Evolutionary conservation across 495 filamentous ascomycete species (phyloP).

Genomic region (Lineolata rhizophorae): DNA sequence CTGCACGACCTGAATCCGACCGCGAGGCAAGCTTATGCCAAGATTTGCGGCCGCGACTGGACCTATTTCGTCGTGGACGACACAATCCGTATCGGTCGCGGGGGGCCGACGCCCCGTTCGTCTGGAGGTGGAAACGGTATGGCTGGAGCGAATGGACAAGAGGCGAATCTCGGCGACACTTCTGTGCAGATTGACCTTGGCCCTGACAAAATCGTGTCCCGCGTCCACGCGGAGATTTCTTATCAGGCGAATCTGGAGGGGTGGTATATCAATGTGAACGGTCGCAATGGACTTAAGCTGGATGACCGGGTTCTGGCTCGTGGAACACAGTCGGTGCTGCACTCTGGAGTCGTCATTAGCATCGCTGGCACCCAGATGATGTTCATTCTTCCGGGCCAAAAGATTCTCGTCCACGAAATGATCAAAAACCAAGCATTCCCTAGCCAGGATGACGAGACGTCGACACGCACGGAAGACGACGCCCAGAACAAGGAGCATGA

Average conservation of each 20-base stretch:
- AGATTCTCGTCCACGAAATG: constrained; percentile 11
- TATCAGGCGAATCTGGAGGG: constrained; percentile 41
- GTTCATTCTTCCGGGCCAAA: constrained; percentile 55
- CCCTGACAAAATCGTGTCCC: constrained; percentile 77
- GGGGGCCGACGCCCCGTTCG: constrained; percentile 26
- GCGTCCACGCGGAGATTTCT: constrained; percentile 66
- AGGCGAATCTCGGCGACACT: constrained; percentile 24
- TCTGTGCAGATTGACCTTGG: constrained; percentile 79
- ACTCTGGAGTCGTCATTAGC: constrained; percentile 73
- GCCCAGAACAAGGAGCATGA: background rate
- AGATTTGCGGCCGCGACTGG: constrained; percentile 80
- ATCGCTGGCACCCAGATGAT: constrained; percentile 91
- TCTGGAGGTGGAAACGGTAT: constrained; percentile 4
- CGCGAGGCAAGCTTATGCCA: constrained; percentile 79
- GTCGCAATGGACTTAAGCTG: constrained; percentile 72
- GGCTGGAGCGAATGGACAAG: constrained; percentile 8
- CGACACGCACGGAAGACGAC: background rate
- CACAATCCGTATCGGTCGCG: constrained; percentile 68
- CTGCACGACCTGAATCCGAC: constrained; percentile 46
- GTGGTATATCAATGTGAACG: constrained; percentile 75
- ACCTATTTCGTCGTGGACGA: constrained; percentile 78
- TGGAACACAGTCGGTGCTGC: constrained; percentile 38
- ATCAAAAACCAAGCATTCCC: constrained; percentile 12
- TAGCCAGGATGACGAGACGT: constrained; percentile 6
- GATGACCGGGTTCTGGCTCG: constrained; percentile 47